Evolutionary conservation across 1,139 yeast species (phyloP), one percentile per base, ranked within the genome.

Genomic region (Saccharomyces hybrid): DNA sequence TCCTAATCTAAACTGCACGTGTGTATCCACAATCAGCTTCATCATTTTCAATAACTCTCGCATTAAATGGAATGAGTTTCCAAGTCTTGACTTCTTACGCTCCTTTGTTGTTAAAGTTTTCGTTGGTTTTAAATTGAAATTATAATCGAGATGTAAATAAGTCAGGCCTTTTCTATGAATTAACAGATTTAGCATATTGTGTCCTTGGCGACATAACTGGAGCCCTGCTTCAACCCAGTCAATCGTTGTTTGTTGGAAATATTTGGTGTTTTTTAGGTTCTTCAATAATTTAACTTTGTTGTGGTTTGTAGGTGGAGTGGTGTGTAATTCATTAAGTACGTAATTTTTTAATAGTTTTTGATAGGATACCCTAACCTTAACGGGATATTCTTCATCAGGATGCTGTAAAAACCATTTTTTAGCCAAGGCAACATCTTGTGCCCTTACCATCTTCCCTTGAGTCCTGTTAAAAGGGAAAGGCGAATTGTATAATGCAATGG

Each of bases 161-260:
- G 97, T 90, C 41, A 95, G 75, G 0, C 99, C 99, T 64, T 88
- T 86, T 65, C 91, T 81, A 70, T 95, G 99, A 50, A 95, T 89
- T 60, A 95, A 74, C 42, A 95, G 74, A 67, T 91, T 93, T 49
- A 95, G 77, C 96, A 93, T 91, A 62, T 90, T 91, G 69, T 86
- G 88, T 0, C 99, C 99, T 70, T 95, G 99, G 41, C 84, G 80
- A 65, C 97, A 88, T 1, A 95, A 83, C 70, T 93, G 99, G 54
- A 93, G 73, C 28, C 97, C 99, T 1, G 98, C 99, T 69, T 95
- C 99, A 1, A 93, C 95, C 99, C 99, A 95, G 69, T 93, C 99
- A 51, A 93, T 84, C 0, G 90, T 79, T 0, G 99, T 93, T 64
- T 87, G 86, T 65, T 90, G 96, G 71, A 95, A 95, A 69, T 82